Conservation (phyloP, 2,329 filamentous ascomycete genomes). For the Colletotrichum tabaci region DNA sequence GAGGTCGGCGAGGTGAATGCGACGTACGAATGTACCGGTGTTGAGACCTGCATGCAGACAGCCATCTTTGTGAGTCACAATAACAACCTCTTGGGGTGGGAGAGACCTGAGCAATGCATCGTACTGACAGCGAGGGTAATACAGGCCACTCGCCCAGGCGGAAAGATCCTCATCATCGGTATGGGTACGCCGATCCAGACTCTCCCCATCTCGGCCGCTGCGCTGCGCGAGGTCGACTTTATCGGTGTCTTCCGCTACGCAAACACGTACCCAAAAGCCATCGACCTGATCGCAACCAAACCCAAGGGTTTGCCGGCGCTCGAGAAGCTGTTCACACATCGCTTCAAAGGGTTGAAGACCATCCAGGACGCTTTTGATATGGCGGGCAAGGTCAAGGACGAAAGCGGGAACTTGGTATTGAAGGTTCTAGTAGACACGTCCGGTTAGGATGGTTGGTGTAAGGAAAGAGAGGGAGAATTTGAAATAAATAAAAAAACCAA, state of each 20-base stretch:
- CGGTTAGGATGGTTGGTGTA: slow-evolving; percentile 3
- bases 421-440: slow-evolving; percentile 77
- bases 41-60: slow-evolving; percentile 81
- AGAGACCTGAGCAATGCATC: neutral
- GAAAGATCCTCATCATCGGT: slow-evolving; percentile 78
- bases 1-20: slow-evolving; percentile 75
- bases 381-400: slow-evolving; percentile 80
- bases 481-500: neutral
- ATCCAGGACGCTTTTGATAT: slow-evolving; percentile 80
- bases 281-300: slow-evolving; percentile 64
- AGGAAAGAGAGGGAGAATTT: neutral
- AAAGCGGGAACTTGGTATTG: slow-evolving; percentile 77
- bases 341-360: slow-evolving; percentile 73
- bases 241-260: slow-evolving; percentile 80
- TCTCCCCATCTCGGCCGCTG: slow-evolving; percentile 77
- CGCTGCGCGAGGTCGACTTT: slow-evolving; percentile 80
- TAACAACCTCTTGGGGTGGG: neutral
- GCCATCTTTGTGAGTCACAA: slow-evolving; percentile 73
- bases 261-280: slow-evolving; percentile 77
- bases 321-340: slow-evolving; percentile 79
- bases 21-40: slow-evolving; percentile 85
- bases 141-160: slow-evolving; percentile 74
- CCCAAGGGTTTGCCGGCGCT: slow-evolving; percentile 73
- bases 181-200: slow-evolving; percentile 82
- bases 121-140: slow-evolving; percentile 5